These are phyloP conservation scores for Panicum hallii DNA, from an alignment of 202 grass and related monocot genomes.

Conservation along the genomic window DNA sequence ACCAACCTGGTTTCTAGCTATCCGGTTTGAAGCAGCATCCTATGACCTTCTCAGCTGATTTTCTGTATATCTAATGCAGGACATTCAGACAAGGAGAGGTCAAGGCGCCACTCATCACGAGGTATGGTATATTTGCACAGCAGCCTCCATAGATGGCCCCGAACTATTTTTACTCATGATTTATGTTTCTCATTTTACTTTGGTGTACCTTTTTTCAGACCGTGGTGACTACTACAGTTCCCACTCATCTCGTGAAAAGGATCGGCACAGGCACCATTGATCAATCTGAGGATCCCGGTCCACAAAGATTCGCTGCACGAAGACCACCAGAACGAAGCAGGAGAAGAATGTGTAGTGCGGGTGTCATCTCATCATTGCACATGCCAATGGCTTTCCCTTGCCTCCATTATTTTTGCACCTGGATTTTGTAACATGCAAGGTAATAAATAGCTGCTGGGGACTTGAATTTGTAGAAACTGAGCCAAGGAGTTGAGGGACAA, in stretches of 20 bases:
- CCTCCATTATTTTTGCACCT: neutral
- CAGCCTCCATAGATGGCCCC: neutral
- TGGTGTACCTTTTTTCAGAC: slow-evolving; percentile 44
- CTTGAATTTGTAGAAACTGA: neutral
- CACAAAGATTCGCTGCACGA: neutral
- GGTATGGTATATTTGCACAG: slow-evolving; percentile 66
- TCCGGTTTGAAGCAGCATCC: neutral
- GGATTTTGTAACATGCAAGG: neutral
- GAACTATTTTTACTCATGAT: neutral
- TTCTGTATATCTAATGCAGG: slow-evolving; percentile 52
- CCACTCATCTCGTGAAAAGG: slow-evolving; percentile 73
- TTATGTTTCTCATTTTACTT: slow-evolving; percentile 30
- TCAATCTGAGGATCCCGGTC: neutral
- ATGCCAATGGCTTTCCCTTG: neutral
- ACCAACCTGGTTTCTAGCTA: slow-evolving; percentile 24
- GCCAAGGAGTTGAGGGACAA: neutral
- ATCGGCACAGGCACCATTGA: slow-evolving; percentile 70
- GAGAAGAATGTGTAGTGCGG: neutral
- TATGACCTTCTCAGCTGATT: neutral
- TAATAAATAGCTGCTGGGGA: neutral
- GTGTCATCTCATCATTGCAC: slow-evolving; percentile 17
- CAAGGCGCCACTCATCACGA: slow-evolving; percentile 66
- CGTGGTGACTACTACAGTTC: slow-evolving; percentile 58
- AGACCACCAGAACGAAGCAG: neutral
- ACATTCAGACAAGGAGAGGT: slow-evolving; percentile 66